Conservation (phyloP, 345 rosid genomes). For the Chamaenerion angustifolium region DNA sequence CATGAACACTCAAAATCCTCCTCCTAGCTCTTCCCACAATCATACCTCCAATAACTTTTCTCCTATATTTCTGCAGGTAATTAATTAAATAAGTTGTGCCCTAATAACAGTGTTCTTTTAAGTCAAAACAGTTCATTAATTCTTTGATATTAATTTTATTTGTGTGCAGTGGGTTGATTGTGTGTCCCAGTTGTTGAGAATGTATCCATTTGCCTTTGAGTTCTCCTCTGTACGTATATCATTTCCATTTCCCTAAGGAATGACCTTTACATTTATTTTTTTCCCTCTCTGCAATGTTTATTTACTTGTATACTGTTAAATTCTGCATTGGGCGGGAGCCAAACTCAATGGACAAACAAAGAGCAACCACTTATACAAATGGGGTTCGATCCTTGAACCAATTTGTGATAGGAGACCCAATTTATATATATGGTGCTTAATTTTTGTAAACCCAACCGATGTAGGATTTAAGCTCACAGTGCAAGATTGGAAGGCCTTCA, state of each 20-base stretch:
- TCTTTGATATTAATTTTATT: constrained; percentile 6
- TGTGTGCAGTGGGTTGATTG: constrained; percentile 94
- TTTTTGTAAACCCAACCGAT: too few relatives aligned
- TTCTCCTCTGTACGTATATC: constrained; percentile 72
- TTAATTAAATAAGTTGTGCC: not conserved
- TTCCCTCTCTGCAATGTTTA: too few relatives aligned
- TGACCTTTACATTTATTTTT: too few relatives aligned
- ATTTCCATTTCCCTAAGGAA: not conserved
- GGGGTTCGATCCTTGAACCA: too few relatives aligned
- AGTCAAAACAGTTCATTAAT: not conserved
- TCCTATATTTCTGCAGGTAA: constrained; percentile 94
- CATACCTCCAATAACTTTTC: constrained; percentile 54
- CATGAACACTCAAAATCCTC: constrained; percentile 48
- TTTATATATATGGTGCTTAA: too few relatives aligned
- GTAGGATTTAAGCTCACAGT: too few relatives aligned
- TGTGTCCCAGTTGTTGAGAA: constrained; percentile 73
- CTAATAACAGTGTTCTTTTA: not conserved
- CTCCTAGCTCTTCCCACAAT: constrained; percentile 67
- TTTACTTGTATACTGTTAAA: too few relatives aligned
- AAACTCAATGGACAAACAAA: too few relatives aligned
- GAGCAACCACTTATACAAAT: too few relatives aligned
- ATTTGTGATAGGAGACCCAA: too few relatives aligned
- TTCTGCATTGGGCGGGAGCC: too few relatives aligned
- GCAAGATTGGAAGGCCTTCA: too few relatives aligned
- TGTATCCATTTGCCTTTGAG: constrained; percentile 95